Percentiles rank a stretch among this genome's conserved stretches.
Evolutionary conservation across 2,329 filamentous ascomycete genomes (phyloP).

Genomic region (Nemania bipapillata): DNA sequence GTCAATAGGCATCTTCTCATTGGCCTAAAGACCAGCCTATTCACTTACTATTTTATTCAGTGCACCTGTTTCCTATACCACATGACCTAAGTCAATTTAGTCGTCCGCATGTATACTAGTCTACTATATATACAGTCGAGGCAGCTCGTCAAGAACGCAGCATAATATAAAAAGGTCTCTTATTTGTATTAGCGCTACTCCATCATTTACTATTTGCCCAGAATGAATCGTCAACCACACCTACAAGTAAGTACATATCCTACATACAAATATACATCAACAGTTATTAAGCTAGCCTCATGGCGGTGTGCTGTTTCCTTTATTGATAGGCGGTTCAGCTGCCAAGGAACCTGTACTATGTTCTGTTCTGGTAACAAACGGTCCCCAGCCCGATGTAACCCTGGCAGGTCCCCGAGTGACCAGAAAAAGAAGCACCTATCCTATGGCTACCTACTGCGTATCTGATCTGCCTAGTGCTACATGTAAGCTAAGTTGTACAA

Average conservation of each 20-base stretch:
- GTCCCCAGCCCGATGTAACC: not conserved
- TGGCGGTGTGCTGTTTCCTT: constrained; percentile 20
- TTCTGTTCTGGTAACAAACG: not conserved
- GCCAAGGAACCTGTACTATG: constrained; percentile 12
- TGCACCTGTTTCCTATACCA: not conserved
- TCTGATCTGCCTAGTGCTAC: not conserved
- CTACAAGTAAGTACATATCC: too few species aligned
- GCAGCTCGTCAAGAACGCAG: too few species aligned
- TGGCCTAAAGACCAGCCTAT: not conserved
- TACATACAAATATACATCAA: too few species aligned
- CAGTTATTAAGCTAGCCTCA: constrained; percentile 2
- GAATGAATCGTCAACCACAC: not conserved
- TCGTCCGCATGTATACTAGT: too few species aligned
- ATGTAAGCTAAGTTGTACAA: too few species aligned
- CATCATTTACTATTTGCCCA: not conserved
- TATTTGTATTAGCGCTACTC: not conserved
- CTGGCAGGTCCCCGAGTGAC: not conserved
- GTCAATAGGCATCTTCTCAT: constrained; percentile 9
- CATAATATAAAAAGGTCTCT: too few species aligned
- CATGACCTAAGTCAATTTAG: not conserved
- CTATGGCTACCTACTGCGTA: too few species aligned
- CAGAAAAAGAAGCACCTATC: not conserved
- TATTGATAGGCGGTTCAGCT: constrained; percentile 1
- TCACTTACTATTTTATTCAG: too few species aligned
- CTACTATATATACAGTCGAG: too few species aligned